Percentiles rank a stretch among this genome's conserved stretches.
Evolutionary conservation across 257 asterid genomes (phyloP).

Genomic region (Apocynum venetum): DNA sequence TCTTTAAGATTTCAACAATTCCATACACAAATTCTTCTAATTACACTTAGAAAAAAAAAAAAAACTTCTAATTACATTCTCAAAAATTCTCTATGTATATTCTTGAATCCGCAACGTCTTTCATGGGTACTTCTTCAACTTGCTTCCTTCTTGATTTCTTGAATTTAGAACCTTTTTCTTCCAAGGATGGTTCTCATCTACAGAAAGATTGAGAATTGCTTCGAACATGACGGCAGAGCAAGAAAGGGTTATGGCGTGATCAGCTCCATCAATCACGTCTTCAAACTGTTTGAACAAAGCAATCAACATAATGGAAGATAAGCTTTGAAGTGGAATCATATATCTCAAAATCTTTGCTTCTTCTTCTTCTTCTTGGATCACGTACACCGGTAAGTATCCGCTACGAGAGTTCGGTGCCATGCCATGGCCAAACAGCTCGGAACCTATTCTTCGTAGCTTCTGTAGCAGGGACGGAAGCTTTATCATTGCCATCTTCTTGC

Average conservation of each 20-base stretch:
- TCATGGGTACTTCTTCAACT: background rate
- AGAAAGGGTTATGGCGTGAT: background rate
- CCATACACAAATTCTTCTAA: too few relatives aligned
- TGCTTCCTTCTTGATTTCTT: background rate
- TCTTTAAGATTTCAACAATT: too few relatives aligned
- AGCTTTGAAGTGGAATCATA: background rate
- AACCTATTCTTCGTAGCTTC: background rate
- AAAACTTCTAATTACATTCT: too few relatives aligned
- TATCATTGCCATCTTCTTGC: too few relatives aligned
- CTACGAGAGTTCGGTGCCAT: too few relatives aligned
- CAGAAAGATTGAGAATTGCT: background rate
- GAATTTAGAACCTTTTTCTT: background rate
- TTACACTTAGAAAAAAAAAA: too few relatives aligned
- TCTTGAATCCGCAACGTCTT: too few relatives aligned
- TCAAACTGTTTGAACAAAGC: background rate
- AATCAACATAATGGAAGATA: background rate
- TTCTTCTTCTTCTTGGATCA: background rate
- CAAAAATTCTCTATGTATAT: too few relatives aligned
- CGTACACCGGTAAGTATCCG: background rate
- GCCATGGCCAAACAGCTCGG: too few relatives aligned
- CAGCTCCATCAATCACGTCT: background rate
- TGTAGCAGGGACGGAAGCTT: background rate
- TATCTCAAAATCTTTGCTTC: background rate
- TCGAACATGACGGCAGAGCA: background rate
- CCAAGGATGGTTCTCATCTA: background rate